These are phyloP conservation scores for Jatropha multifida DNA, from an alignment of 441 rosid genomes.

Conservation along the genomic window DNA sequence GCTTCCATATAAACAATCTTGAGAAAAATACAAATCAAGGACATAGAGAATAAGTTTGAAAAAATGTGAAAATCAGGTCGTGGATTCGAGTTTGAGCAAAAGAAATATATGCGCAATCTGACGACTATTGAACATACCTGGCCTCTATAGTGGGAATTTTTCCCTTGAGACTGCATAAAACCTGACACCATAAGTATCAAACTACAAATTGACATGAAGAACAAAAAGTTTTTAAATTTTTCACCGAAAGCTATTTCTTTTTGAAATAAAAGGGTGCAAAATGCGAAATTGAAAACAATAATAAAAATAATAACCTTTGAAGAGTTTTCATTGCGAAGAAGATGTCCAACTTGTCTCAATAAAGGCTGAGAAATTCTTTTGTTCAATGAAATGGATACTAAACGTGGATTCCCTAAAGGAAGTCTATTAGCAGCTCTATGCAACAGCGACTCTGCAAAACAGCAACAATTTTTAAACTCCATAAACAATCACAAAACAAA, in stretches of 20 bases:
- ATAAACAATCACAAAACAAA: background rate
- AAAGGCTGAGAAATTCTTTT: conserved; percentile 29
- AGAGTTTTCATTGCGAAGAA: conserved; percentile 13
- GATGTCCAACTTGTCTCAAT: background rate
- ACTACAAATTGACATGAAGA: background rate
- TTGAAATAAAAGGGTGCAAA: background rate
- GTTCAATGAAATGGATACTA: conserved; percentile 30
- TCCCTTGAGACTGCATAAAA: conserved; percentile 53
- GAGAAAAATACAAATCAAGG: background rate
- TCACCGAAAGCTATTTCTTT: background rate
- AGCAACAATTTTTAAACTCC: background rate
- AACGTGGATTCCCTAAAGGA: conserved; percentile 29
- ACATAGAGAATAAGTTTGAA: background rate
- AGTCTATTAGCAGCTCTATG: conserved; percentile 27
- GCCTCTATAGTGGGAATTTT: conserved; percentile 53
- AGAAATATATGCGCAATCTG: background rate
- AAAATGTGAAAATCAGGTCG: background rate
- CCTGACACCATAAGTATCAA: conserved; percentile 33
- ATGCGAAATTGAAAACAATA: background rate
- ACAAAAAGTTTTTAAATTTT: background rate
- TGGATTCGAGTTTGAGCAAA: background rate
- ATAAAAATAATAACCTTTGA: conserved; percentile 33
- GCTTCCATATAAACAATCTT: background rate
- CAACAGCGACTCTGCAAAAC: conserved; percentile 36
- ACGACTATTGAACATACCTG: conserved; percentile 42